Conservation (phyloP, 176 grass and related monocot species). For the Cocos nucifera region DNA sequence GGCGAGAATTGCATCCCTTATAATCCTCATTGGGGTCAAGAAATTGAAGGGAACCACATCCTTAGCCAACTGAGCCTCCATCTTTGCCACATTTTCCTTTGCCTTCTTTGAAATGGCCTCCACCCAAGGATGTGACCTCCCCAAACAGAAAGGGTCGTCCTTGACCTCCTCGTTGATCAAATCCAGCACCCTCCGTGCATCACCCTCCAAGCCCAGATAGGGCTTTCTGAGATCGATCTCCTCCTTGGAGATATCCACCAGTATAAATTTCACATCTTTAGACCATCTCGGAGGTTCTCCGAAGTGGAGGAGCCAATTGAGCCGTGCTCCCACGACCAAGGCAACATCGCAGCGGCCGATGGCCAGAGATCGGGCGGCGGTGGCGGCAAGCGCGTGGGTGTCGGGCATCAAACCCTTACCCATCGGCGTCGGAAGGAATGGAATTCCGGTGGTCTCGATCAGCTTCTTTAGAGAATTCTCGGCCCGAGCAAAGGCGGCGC, state of each 20-base stretch:
- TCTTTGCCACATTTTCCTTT: constrained; percentile 63
- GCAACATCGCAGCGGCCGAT: constrained; percentile 74
- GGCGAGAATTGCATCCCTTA: constrained; percentile 66
- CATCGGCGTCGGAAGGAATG: constrained; percentile 91
- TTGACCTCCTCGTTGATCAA: constrained; percentile 81
- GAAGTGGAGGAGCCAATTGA: constrained; percentile 94
- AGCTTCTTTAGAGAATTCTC: constrained; percentile 64
- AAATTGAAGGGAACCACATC: constrained; percentile 90
- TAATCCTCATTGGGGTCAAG: constrained; percentile 79
- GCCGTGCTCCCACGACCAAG: constrained; percentile 59
- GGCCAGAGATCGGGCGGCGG: constrained; percentile 69
- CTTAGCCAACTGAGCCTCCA: constrained; percentile 63
- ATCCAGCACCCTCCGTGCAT: constrained; percentile 52
- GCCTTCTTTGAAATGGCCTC: constrained; percentile 72
- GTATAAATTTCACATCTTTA: constrained; percentile 88
- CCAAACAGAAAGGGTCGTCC: constrained; percentile 78
- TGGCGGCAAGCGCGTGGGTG: constrained; percentile 63
- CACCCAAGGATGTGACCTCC: constrained; percentile 65
- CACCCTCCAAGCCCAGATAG: constrained; percentile 55
- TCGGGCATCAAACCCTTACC: constrained; percentile 85
- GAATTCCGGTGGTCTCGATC: constrained; percentile 70
- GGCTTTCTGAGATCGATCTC: constrained; percentile 87
- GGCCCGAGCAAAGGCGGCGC: constrained; percentile 56
- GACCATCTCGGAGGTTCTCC: constrained; percentile 79
- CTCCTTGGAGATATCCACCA: constrained; percentile 61